Base-by-base conservation (phyloP, 306 rosid genomes). In the Rosa persica region DNA sequence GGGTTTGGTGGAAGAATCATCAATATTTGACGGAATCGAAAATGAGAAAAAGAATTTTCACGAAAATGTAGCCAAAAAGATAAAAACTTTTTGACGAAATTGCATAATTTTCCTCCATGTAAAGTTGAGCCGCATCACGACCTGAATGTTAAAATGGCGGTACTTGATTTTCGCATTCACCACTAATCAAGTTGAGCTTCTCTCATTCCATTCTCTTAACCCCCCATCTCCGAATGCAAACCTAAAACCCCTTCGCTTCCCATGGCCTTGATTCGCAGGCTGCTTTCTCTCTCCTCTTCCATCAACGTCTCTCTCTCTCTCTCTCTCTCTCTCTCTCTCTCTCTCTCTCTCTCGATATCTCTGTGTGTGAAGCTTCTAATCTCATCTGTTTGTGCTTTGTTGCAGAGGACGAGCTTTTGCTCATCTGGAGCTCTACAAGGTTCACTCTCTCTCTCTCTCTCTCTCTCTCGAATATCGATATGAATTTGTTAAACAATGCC, bases 241-340 rank as follows among this genome's bases (percentile, higher is more conserved):
- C 25, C 25, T 79, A 73, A 57, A 71, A 15, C 54, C 61, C 80
- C 46, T 72, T 76, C 51, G 54, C 75, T 78, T 83, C 85, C 5
- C 76, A 94, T 94, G 98, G 90, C 90, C 30, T 79, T 79, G 47
- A 34, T 83, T 88, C 90, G 91, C 16, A 79, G 86, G 83, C 81
- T 87, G 75, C 84, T 65, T 42, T 80, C 80, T 5, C 83, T 75
- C 58, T 77, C 73, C 79, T 83, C 76, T 42, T 81, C 80, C 82
- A 54, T 82, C 10, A 70, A 74, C 78, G 3, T 57, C 27, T 74
- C 47, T 78, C 81, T 83, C 78, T 49, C 70, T 71, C 75, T 54
- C 54, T 15, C 44, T 51, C 27, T 25, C 30, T 39, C 34, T 48
- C 71, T 25, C 67, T 60, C 20, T 49, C 65, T 70, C 73, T 54